Conservation (phyloP, 2,329 filamentous ascomycete species). For the Botrytis cinerea region DNA sequence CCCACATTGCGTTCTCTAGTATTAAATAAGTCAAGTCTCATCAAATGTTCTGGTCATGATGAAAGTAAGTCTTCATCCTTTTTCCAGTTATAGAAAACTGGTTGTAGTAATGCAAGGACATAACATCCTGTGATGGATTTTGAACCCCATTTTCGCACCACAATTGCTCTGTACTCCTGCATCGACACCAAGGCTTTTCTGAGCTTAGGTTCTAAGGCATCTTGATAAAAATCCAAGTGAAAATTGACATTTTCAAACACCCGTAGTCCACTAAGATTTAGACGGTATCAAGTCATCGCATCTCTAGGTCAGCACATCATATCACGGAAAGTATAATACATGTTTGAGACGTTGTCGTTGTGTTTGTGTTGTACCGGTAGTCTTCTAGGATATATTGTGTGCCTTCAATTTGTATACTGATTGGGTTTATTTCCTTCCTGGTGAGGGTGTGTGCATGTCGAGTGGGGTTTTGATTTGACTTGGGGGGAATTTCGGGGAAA, state of each 20-base stretch:
- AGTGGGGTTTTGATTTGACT: not conserved
- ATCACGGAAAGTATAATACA: too few relatives aligned
- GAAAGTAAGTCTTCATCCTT: not conserved
- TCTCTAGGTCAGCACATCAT: not conserved
- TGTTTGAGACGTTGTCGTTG: not conserved
- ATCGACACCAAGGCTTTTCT: not conserved
- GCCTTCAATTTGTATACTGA: too few relatives aligned
- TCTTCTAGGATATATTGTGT: not conserved
- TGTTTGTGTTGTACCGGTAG: fast-evolving
- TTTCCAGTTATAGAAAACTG: too few relatives aligned
- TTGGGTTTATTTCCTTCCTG: not conserved
- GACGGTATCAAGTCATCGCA: not conserved
- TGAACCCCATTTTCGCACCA: not conserved
- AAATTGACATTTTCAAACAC: not conserved
- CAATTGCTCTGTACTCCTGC: not conserved
- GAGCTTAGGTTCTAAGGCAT: not conserved
- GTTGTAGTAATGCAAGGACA: not conserved
- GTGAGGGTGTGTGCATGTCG: not conserved
- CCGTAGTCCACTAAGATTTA: not conserved
- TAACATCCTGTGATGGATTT: not conserved
- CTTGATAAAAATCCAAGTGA: too few relatives aligned
- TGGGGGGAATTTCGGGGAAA: too few relatives aligned
- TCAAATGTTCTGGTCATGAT: not conserved
- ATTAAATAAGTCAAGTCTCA: too few relatives aligned
- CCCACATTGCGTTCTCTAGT: not conserved